Conservation (phyloP, 176 grass and related monocot species). For the maize (Zea mays) region DNA sequence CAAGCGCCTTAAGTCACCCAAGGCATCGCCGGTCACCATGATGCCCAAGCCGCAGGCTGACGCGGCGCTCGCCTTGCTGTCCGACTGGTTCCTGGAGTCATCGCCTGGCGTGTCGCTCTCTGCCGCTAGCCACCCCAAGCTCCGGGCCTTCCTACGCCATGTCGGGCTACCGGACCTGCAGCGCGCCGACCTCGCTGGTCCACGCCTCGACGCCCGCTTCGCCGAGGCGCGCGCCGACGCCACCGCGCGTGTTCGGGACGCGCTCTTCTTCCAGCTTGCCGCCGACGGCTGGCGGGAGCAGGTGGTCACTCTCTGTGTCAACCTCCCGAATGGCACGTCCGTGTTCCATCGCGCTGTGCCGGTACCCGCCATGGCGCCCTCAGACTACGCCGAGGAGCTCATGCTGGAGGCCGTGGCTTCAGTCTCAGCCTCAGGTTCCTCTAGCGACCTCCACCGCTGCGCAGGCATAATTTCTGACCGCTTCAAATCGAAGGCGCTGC, state of each 20-base stretch:
- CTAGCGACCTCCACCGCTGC: conserved; percentile 57
- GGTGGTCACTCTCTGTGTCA: conserved; percentile 51
- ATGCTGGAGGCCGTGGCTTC: conserved; percentile 50
- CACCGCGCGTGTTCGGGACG: conserved; percentile 69
- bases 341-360: conserved; percentile 68
- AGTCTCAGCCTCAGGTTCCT: conserved; percentile 44
- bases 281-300: conserved; percentile 63
- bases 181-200: conserved; percentile 47
- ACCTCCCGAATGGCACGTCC: conserved; percentile 70
- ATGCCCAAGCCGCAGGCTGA: conserved; percentile 69
- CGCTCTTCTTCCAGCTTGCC: conserved; percentile 82
- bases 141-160: conserved; percentile 65
- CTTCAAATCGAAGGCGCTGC: conserved; percentile 71
- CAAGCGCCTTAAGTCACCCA: conserved; percentile 77
- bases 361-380: conserved; percentile 32
- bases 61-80: conserved; percentile 58
- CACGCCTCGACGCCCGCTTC: conserved; percentile 64
- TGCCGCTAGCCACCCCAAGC: conserved; percentile 65
- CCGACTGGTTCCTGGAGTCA: conserved; percentile 83
- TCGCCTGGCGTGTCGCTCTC: conserved; percentile 60
- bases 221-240: conserved; percentile 50
- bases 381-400: conserved; percentile 59
- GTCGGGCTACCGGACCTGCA: conserved; percentile 62
- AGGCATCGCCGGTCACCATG: conserved; percentile 52
- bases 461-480: conserved; percentile 78